Base-by-base conservation (phyloP, 352 stramenopile genomes). In the Phytophthora fragariae region DNA sequence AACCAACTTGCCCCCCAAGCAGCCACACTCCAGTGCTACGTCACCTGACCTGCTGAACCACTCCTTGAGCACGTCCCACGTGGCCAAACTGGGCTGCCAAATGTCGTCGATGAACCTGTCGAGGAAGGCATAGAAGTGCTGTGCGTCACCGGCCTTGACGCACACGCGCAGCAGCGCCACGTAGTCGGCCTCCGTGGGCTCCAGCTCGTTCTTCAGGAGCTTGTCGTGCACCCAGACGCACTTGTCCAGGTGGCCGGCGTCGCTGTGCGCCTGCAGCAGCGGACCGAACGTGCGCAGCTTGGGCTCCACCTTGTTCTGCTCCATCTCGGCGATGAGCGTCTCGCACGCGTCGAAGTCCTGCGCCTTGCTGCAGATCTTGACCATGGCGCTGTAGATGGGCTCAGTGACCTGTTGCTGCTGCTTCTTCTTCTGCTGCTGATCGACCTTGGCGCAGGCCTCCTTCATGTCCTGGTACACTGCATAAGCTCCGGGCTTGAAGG, bases 21-120 rank as follows among this genome's bases (percentile, higher is more conserved):
- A 61, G 10, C 27, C 27, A 46, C 12, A 11, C 55, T 44, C 35
- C 39, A 14, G 58, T 57, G 44, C 49, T 55, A 31, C 49, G 2
- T 19, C 57, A 93, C 89, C 83, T 92, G 53, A 93, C 89, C 83
- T 92, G 53, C 37, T 68, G 50, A 95, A 96, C 86, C 86, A 96
- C 1, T 83, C 75, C 55, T 88, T 87, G 46, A 96, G 68, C 55
- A 92, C 83, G 5, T 81, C 72, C 90, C 88, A 95, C 3, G 77
- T 83, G 3, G 61, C 53, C 17, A 68, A 50, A 17, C 75, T 76
- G 0, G 88, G 88, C 61, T 90, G 74, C 59, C 78, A 67, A 60
- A 96, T 79, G 21, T 80, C 75, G 15, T 95, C 84, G 31, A 85
- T 82, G 61, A 90, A 94, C 57, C 78, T 76, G 29, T 83, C 68